Base-by-base conservation (phyloP, 106 monocot genomes). In the Dioscorea alata region DNA sequence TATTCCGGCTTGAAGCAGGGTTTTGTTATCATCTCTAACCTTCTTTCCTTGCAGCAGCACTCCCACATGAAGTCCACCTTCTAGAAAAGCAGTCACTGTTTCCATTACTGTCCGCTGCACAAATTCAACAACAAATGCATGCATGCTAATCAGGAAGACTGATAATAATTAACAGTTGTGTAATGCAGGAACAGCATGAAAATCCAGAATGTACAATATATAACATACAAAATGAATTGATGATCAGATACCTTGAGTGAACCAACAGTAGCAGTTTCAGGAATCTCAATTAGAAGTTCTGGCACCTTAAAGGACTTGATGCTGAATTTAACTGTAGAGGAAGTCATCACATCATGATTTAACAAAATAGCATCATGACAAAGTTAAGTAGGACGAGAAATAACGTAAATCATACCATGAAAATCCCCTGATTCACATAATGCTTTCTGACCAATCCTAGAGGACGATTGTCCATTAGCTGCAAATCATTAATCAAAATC, bases 261-360 rank as follows among this genome's bases (percentile, higher is more conserved):
- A 20, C 82, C 82, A 52, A 86, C 79, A 33, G 82, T 86, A n/a
- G 86, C 79, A 61, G 67, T 73, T 73, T 86, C 82, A 70, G 86
- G 82, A 21, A 82, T 82, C 56, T 86, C 86, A 62, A 86, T 73
- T 8, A 79, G 61, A 0, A 86, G 64, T 67, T 86, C 86, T 59
- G 86, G 86, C 32, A 86, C 70, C 73, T 79, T 70, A 66, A 86
- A 75, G 21, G 82, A 82, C 57, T 79, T 86, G 54, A 86, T 82
- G n/a, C 76, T 69, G 32, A 82, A 65, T 67, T 82, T 79, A 51
- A 82, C 82, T 86, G 79, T 25, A 49, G 63, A 21, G 42, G 42
- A 67, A 64, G 57, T 67, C 28, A 65, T 61, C 0, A 54, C 54
- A 15, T 17, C 42, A 42, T 69, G 48, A 53, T 56, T 28, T 65